Percentiles rank a stretch among this genome's conserved stretches.
Conservation (phyloP, 192 early-diverging fungal genomes). For the Backusella parvicylindrica region DNA sequence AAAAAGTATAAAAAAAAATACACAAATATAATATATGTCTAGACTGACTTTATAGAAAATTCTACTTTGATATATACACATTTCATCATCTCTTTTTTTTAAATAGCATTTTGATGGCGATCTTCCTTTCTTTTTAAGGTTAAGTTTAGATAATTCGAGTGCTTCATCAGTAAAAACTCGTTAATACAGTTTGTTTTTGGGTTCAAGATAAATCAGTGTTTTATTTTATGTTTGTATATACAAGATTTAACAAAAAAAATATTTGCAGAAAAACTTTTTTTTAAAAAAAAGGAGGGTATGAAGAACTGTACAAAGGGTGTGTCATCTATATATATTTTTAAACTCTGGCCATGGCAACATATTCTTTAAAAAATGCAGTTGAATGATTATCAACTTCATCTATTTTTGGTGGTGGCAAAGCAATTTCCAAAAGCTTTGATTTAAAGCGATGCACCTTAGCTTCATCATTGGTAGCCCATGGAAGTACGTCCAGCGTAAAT, state of each 20-base stretch:
- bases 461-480: conserved; percentile 5
- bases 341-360: conserved; percentile 13
- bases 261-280: not conserved
- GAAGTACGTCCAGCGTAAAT: conserved; percentile 14
- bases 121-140: not conserved
- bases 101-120: not conserved
- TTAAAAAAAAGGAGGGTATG: not conserved
- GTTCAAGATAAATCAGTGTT: not conserved
- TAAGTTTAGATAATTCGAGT: not conserved
- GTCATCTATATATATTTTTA: not conserved
- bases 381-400: conserved; percentile 9
- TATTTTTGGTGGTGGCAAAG: not conserved
- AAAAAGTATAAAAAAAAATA: too few species aligned
- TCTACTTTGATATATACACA: too few species aligned
- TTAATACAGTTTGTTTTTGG: not conserved
- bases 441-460: not conserved
- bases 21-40: too few species aligned
- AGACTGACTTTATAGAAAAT: too few species aligned
- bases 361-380: conserved; percentile 15
- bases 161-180: not conserved
- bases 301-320: not conserved
- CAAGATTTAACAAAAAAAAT: not conserved
- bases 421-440: not conserved
- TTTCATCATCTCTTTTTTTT: not conserved
- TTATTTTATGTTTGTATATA: not conserved